These are phyloP conservation scores for Botrytis aclada DNA, from an alignment of 2,329 filamentous ascomycete genomes.

Conservation along the genomic window DNA sequence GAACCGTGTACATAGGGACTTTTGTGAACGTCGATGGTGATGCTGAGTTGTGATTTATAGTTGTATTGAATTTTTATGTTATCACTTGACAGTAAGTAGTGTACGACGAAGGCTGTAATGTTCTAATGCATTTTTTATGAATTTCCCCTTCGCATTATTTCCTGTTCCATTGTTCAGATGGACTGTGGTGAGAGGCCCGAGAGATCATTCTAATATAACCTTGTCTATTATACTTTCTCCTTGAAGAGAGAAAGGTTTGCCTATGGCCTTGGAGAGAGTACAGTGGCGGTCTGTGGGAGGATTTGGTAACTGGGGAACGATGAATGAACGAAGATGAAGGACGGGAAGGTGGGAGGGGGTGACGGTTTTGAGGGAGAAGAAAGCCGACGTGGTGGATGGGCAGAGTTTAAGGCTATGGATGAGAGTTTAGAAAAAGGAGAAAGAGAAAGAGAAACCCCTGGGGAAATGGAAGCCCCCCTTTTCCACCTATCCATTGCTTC, in stretches of 20 bases:
- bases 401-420: neutral
- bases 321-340: neutral
- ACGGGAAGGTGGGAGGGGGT: neutral
- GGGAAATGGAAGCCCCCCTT: neutral
- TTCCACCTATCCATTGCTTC: neutral
- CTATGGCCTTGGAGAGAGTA: neutral
- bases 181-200: neutral
- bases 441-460: neutral
- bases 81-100: neutral
- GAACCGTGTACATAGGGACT: neutral
- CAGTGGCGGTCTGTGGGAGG: neutral
- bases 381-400: neutral
- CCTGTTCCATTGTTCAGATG: neutral
- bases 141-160: neutral
- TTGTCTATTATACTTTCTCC: neutral
- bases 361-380: neutral
- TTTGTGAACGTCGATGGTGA: slow-evolving; percentile 1
- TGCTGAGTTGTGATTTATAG: neutral
- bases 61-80: neutral
- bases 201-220: neutral
- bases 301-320: neutral
- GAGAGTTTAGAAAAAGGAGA: neutral
- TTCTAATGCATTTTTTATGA: neutral
- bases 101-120: neutral
- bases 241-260: neutral